These are phyloP conservation scores for Skeletonema grethae DNA, from an alignment of 108 stramenopile species.

Conservation along the genomic window DNA sequence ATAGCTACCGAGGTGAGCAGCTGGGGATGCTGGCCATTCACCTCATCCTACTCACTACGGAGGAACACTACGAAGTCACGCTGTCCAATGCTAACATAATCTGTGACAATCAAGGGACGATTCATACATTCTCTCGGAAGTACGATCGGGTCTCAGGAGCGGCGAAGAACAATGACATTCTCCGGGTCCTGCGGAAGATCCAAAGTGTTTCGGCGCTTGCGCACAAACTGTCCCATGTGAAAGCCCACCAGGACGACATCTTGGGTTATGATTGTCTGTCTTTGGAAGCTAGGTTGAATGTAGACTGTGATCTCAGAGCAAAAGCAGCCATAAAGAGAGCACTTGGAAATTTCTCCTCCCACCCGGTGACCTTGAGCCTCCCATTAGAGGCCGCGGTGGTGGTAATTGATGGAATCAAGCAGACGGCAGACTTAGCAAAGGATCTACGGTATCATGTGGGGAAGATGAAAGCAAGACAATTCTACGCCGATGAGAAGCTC, in stretches of 20 bases:
- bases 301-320: not conserved
- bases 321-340: not conserved
- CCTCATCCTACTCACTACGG: not conserved
- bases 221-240: not conserved
- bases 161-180: not conserved
- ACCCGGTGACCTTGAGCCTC: not conserved
- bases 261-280: too few relatives aligned
- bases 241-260: not conserved
- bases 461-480: not conserved
- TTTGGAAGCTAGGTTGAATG: not conserved
- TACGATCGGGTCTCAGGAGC: not conserved
- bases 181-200: too few relatives aligned
- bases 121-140: not conserved
- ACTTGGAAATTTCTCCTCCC: too few relatives aligned
- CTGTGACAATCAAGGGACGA: conserved; percentile 6
- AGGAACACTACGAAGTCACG: not conserved
- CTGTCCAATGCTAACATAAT: not conserved
- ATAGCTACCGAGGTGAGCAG: conserved; percentile 12
- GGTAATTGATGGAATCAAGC: not conserved
- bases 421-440: not conserved
- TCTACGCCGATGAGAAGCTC: not conserved
- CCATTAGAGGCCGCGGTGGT: not conserved
- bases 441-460: not conserved
- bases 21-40: conserved; percentile 24
- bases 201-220: not conserved